These are phyloP conservation scores for Botrytis byssoidea DNA, from an alignment of 2,329 filamentous ascomycete species.

Conservation along the genomic window DNA sequence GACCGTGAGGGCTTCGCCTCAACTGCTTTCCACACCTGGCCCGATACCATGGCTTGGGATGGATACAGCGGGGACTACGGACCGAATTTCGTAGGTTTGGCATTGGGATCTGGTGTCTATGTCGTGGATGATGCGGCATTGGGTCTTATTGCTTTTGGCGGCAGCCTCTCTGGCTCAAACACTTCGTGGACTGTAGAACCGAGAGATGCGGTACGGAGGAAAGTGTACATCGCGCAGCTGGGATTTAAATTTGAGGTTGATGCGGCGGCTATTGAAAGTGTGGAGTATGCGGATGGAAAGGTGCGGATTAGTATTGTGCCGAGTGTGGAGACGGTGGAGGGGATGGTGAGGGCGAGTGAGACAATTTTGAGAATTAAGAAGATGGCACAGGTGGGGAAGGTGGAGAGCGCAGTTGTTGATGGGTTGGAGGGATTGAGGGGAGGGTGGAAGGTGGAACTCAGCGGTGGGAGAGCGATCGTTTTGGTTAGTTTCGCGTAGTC, in stretches of 20 bases:
- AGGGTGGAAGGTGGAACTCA: constrained; percentile 21
- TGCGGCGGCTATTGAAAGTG: constrained; percentile 44
- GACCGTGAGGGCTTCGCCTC: constrained; percentile 53
- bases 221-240: constrained; percentile 49
- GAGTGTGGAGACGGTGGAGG: constrained; percentile 17
- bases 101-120: constrained; percentile 51
- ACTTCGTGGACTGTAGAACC: constrained; percentile 41
- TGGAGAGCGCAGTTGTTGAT: constrained; percentile 7
- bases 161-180: constrained; percentile 39
- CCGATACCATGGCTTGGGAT: constrained; percentile 56
- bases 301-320: constrained; percentile 18
- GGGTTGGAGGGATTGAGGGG: neutral
- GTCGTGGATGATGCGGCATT: constrained; percentile 46
- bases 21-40: constrained; percentile 57
- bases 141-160: constrained; percentile 52
- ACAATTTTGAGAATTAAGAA: constrained; percentile 24
- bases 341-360: constrained; percentile 7
- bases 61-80: constrained; percentile 58
- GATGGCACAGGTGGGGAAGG: constrained; percentile 18
- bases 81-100: constrained; percentile 52
- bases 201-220: constrained; percentile 48
- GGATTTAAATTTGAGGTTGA: constrained; percentile 45
- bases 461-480: constrained; percentile 21
- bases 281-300: constrained; percentile 39
- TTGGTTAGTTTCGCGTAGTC: constrained; percentile 31